Evolutionary conservation across 495 filamentous ascomycete species (phyloP).

Genomic region (Neurospora sp.): DNA sequence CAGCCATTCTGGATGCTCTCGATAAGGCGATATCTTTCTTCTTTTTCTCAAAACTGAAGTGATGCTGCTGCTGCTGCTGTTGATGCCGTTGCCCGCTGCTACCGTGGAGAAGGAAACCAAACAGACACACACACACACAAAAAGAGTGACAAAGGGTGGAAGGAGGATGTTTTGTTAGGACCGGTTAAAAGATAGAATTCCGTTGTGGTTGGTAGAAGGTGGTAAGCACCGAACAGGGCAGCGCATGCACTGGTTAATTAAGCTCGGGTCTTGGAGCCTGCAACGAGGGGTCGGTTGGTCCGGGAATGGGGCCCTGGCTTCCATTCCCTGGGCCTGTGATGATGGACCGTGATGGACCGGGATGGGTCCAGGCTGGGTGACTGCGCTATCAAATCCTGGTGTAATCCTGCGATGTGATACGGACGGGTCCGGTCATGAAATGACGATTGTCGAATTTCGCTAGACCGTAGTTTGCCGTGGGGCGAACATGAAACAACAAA

Average conservation of each 20-base stretch:
- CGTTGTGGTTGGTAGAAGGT: not conserved
- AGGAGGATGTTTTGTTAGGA: not conserved
- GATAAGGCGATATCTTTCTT: not conserved
- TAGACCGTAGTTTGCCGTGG: constrained; percentile 18
- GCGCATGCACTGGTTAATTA: not conserved
- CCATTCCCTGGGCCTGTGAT: not conserved
- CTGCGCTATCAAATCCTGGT: not conserved
- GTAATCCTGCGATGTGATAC: not conserved
- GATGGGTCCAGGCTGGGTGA: not conserved
- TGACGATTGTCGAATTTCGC: constrained; percentile 17
- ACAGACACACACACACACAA: not conserved
- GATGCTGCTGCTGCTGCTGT: not conserved
- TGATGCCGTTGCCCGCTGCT: not conserved
- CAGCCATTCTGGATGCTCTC: constrained; percentile 49
- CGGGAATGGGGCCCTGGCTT: not conserved
- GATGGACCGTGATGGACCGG: not conserved
- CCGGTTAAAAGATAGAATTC: not conserved
- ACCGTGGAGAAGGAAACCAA: not conserved
- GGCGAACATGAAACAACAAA: constrained; percentile 4
- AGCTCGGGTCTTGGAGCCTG: not conserved
- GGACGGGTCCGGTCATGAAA: not conserved
- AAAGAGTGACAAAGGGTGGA: not conserved
- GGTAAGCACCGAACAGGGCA: not conserved
- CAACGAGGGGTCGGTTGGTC: not conserved
- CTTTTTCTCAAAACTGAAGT: not conserved